These are phyloP conservation scores for Colletotrichum neosansevieriae DNA, from an alignment of 2,329 filamentous ascomycete genomes.

Conservation along the genomic window DNA sequence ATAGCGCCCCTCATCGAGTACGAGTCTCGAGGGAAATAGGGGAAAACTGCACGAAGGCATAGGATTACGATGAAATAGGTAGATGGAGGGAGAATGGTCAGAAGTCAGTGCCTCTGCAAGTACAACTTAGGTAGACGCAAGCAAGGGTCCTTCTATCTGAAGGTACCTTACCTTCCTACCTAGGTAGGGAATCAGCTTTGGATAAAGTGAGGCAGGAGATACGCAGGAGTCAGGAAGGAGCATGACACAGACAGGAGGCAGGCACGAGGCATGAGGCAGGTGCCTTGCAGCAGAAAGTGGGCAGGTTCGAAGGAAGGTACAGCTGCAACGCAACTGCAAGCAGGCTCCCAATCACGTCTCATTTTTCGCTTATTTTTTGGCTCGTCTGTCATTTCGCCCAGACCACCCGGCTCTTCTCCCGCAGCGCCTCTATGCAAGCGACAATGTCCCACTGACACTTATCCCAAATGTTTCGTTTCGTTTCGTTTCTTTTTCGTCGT, in stretches of 20 bases:
- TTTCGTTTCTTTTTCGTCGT: constrained; percentile 33
- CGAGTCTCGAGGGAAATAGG: no score
- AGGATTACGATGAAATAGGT: background rate
- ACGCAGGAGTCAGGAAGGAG: background rate
- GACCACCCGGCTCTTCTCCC: constrained; percentile 33
- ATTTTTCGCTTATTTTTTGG: constrained; percentile 9
- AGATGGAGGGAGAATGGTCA: background rate
- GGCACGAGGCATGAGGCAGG: background rate
- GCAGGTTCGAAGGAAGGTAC: constrained; percentile 1
- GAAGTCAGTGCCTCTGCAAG: no score
- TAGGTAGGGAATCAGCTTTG: background rate
- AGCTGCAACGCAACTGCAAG: constrained; percentile 6
- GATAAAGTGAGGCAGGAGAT: background rate
- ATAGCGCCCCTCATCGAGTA: constrained; percentile 5
- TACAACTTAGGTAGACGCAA: no score
- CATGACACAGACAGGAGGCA: background rate
- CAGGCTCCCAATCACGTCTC: background rate
- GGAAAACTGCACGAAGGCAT: constrained; percentile 8
- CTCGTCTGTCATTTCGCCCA: constrained; percentile 29
- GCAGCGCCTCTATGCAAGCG: constrained; percentile 24
- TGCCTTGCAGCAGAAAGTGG: constrained; percentile 4
- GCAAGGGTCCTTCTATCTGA: background rate
- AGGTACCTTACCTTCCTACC: background rate
- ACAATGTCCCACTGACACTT: constrained; percentile 6
- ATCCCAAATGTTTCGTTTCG: constrained; percentile 34